phyloP scores from a whole-genome alignment of 2,329 filamentous ascomycete genomes.

The Didymella segeticola region DNA sequence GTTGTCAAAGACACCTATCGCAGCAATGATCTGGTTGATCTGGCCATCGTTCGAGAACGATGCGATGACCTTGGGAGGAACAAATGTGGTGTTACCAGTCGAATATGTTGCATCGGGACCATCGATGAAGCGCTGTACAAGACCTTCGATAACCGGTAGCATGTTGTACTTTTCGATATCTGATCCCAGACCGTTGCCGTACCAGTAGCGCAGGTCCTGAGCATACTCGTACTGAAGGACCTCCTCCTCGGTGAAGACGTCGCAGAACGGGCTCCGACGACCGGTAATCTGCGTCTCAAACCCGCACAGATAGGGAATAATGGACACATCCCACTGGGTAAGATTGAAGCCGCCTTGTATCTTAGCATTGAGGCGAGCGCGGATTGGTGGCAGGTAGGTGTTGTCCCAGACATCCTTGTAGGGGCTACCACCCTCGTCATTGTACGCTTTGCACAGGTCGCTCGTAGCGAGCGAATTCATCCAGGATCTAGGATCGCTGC shows the following conservation, averaged over 20 bases:
- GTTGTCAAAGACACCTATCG: constrained; percentile 67
- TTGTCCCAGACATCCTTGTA: constrained; percentile 57
- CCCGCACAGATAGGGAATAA: constrained; percentile 73
- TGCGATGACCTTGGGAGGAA: constrained; percentile 64
- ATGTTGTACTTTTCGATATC: constrained; percentile 64
- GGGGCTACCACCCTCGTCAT: constrained; percentile 60
- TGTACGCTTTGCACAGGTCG: constrained; percentile 67
- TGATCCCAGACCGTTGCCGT: constrained; percentile 66
- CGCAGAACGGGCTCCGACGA: constrained; percentile 65
- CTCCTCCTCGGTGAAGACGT: constrained; percentile 67
- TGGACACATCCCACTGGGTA: constrained; percentile 59
- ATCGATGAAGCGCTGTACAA: constrained; percentile 60
- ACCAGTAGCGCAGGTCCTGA: constrained; percentile 73
- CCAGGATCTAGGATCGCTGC: constrained; percentile 60
- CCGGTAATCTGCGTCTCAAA: constrained; percentile 74
- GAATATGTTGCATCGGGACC: constrained; percentile 61
- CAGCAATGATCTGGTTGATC: constrained; percentile 66
- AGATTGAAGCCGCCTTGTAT: constrained; percentile 64
- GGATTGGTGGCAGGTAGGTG: constrained; percentile 62
- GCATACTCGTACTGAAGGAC: constrained; percentile 70
- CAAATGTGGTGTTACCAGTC: constrained; percentile 56
- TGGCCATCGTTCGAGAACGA: constrained; percentile 72
- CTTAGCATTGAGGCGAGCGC: constrained; percentile 61
- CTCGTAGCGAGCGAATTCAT: constrained; percentile 70
- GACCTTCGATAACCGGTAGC: constrained; percentile 64